Conservation (phyloP, 2,329 filamentous ascomycete species). For the Diaporthe australafricana region DNA sequence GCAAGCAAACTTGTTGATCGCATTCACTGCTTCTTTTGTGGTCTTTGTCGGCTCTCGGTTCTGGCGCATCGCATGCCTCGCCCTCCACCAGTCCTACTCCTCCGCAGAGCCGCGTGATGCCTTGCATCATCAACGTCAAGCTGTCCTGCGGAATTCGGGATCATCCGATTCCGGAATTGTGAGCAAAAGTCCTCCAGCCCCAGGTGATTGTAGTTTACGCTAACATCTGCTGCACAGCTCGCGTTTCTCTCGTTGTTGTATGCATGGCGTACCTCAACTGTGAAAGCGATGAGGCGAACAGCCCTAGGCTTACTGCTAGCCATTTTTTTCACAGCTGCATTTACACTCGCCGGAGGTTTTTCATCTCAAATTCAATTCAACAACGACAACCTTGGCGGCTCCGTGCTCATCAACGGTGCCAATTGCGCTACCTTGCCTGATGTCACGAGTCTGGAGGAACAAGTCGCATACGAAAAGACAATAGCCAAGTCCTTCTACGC, state of each 20-base stretch:
- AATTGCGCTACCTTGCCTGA: not conserved
- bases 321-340: conserved; percentile 5
- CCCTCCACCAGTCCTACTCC: conserved; percentile 40
- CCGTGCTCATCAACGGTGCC: conserved; percentile 33
- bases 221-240: not conserved
- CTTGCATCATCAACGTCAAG: conserved; percentile 45
- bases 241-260: not conserved
- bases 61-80: conserved; percentile 42
- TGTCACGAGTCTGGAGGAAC: not conserved
- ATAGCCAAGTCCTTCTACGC: not conserved
- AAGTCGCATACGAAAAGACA: not conserved
- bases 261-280: conserved; percentile 12
- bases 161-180: not conserved
- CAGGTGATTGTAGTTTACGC: not conserved
- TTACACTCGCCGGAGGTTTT: conserved; percentile 24
- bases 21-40: conserved; percentile 49
- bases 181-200: not conserved
- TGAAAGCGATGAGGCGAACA: not conserved
- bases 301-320: not conserved
- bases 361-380: conserved; percentile 20
- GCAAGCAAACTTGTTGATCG: conserved; percentile 48
- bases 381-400: not conserved
- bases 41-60: conserved; percentile 40
- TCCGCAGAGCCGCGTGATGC: conserved; percentile 39
- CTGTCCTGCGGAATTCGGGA: conserved; percentile 14